These are phyloP conservation scores for Aquanectria penicillioides DNA, from an alignment of 2,329 filamentous ascomycete species.

Conservation along the genomic window DNA sequence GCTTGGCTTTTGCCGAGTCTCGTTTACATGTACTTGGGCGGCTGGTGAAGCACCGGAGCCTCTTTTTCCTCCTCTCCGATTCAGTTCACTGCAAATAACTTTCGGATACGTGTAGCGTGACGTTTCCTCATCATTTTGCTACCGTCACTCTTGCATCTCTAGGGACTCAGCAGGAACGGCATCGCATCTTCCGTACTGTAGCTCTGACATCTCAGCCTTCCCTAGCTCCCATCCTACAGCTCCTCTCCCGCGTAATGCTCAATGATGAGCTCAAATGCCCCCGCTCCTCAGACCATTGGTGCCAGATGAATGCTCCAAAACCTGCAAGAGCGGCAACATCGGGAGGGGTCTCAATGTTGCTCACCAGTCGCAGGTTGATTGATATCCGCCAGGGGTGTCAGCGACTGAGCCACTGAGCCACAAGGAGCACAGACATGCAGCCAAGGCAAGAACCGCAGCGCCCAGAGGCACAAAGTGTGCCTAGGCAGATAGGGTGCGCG, in stretches of 20 bases:
- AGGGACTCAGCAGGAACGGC: too few relatives aligned
- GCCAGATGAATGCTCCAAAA: slow-evolving; percentile 3
- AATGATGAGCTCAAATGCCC: slow-evolving; percentile 3
- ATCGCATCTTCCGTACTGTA: background rate
- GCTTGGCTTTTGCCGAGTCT: too few relatives aligned
- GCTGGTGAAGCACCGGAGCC: too few relatives aligned
- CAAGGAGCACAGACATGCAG: slow-evolving; percentile 8
- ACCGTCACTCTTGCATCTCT: too few relatives aligned
- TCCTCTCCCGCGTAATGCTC: background rate
- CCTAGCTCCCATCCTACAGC: background rate
- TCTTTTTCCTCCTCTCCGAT: too few relatives aligned
- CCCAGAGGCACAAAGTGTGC: too few relatives aligned
- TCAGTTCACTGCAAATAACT: too few relatives aligned
- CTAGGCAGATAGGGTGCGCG: too few relatives aligned
- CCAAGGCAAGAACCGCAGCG: too few relatives aligned
- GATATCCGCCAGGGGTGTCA: background rate
- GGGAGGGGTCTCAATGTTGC: background rate
- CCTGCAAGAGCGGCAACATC: background rate
- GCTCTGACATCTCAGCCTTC: slow-evolving; percentile 4
- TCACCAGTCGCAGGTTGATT: slow-evolving; percentile 21
- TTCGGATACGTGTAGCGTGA: too few relatives aligned
- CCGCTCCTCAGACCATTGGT: slow-evolving; percentile 7
- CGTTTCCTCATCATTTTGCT: too few relatives aligned
- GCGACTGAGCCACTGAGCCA: background rate
- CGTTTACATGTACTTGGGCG: too few relatives aligned